Evolutionary conservation across 192 early-diverging fungal genomes (phyloP).

Genomic region (Coemansia furcata): DNA sequence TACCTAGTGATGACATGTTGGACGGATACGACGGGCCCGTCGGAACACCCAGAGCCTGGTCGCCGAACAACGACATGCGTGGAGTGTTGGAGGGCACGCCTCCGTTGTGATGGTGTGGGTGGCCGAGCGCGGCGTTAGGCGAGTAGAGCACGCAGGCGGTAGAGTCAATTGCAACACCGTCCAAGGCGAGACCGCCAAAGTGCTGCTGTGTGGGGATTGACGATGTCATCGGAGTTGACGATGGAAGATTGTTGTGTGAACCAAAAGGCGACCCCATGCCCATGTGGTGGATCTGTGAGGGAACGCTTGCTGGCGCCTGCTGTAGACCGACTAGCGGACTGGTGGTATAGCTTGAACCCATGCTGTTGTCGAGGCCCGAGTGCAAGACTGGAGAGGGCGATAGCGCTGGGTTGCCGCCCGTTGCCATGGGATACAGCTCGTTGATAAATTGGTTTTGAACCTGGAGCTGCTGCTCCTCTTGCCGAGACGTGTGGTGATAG

Average conservation of each 20-base stretch:
- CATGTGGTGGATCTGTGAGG: not conserved
- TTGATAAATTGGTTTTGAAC: not conserved
- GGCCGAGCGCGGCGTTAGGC: not conserved
- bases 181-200: conserved; percentile 4
- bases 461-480: not conserved
- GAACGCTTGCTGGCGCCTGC: not conserved
- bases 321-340: not conserved
- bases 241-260: not conserved
- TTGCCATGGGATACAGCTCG: conserved; percentile 1
- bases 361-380: not conserved
- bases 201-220: not conserved
- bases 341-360: not conserved
- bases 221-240: not conserved
- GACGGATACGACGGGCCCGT: conserved; percentile 17
- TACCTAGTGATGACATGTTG: conserved; percentile 32
- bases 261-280: not conserved
- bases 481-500: not conserved
- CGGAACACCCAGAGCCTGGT: not conserved
- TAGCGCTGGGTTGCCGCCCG: not conserved
- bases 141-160: not conserved
- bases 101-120: conserved; percentile 7
- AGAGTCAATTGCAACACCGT: conserved; percentile 2
- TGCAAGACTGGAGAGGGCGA: not conserved
- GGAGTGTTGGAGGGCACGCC: not conserved
- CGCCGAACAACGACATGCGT: conserved; percentile 15